These are phyloP conservation scores for Globisporangium paddicum DNA, from an alignment of 352 stramenopile genomes.

Conservation along the genomic window DNA sequence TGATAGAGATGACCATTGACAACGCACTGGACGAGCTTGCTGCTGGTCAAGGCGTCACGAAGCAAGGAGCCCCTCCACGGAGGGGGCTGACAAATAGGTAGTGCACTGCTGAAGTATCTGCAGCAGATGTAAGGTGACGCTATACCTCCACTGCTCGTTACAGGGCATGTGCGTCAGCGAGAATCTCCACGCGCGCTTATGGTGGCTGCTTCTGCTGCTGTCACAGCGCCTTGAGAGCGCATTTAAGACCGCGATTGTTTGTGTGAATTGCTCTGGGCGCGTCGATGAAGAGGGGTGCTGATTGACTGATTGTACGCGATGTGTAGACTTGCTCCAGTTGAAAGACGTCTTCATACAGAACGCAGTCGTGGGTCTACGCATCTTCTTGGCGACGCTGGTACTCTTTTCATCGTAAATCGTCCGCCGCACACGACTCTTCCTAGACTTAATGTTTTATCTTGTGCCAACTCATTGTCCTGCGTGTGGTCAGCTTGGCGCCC, in stretches of 20 bases:
- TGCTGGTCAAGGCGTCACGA: neutral
- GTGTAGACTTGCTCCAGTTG: constrained; percentile 13
- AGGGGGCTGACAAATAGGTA: no score
- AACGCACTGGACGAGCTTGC: neutral
- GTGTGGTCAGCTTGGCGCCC: constrained; percentile 32
- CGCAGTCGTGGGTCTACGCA: constrained; percentile 17
- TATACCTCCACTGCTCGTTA: constrained; percentile 91
- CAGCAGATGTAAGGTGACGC: constrained; percentile 79
- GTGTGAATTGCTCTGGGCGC: neutral
- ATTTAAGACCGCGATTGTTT: constrained; percentile 23
- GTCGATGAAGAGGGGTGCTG: no score
- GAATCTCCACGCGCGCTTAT: constrained; percentile 88
- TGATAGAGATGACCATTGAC: neutral
- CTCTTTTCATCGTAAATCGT: no score
- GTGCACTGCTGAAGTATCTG: constrained; percentile 86
- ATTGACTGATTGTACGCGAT: neutral
- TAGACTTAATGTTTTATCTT: neutral
- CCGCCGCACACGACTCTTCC: no score
- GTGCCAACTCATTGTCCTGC: constrained; percentile 6
- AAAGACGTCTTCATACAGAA: neutral
- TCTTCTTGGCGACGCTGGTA: constrained; percentile 13
- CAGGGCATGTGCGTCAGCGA: constrained; percentile 88
- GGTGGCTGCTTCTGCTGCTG: constrained; percentile 50
- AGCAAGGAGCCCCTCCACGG: no score
- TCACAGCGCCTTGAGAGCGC: constrained; percentile 28